Percentiles rank a stretch among this genome's conserved stretches.
Evolutionary conservation across 176 grass and related monocot genomes (phyloP).

Genomic region (Tillandsia leiboldiana): DNA sequence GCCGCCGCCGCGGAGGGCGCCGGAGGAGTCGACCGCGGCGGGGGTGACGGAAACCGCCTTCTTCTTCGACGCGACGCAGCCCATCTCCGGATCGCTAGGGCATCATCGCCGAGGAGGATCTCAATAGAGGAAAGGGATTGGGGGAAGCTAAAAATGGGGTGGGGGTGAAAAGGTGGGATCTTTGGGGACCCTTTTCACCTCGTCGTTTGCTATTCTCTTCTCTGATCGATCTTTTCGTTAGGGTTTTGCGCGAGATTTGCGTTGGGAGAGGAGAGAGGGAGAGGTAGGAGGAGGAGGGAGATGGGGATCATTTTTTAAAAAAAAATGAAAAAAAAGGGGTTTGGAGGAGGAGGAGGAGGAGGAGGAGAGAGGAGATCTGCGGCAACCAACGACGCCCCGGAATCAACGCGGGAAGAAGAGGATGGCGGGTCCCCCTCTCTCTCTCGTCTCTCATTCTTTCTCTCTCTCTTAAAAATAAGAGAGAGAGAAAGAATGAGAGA

Average conservation of each 20-base stretch:
- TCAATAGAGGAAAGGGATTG: background rate
- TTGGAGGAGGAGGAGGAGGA: too few relatives aligned
- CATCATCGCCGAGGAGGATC: slow-evolving; percentile 1
- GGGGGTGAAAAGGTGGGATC: background rate
- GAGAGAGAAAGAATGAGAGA: too few relatives aligned
- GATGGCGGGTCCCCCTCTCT: background rate
- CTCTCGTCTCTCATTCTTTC: too few relatives aligned
- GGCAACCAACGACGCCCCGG: slow-evolving; percentile 9
- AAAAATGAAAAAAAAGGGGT: too few relatives aligned
- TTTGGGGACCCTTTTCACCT: background rate
- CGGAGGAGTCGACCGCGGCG: slow-evolving; percentile 37
- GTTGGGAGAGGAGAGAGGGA: background rate
- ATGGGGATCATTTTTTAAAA: too few relatives aligned
- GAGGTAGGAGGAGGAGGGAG: background rate
- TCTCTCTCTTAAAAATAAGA: background rate
- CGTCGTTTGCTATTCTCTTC: slow-evolving; percentile 2
- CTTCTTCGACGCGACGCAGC: slow-evolving; percentile 88
- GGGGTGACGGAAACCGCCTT: slow-evolving; percentile 59
- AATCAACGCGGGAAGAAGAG: slow-evolving; percentile 34
- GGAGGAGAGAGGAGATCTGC: background rate
- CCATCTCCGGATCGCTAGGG: slow-evolving; percentile 33
- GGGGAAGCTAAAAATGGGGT: background rate
- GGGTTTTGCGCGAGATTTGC: slow-evolving; percentile 9
- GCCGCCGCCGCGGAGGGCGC: slow-evolving; percentile 18
- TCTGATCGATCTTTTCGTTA: background rate